These are phyloP conservation scores for Trametes coccinea DNA, from an alignment of 768 basidiomycete genomes.

Conservation along the genomic window DNA sequence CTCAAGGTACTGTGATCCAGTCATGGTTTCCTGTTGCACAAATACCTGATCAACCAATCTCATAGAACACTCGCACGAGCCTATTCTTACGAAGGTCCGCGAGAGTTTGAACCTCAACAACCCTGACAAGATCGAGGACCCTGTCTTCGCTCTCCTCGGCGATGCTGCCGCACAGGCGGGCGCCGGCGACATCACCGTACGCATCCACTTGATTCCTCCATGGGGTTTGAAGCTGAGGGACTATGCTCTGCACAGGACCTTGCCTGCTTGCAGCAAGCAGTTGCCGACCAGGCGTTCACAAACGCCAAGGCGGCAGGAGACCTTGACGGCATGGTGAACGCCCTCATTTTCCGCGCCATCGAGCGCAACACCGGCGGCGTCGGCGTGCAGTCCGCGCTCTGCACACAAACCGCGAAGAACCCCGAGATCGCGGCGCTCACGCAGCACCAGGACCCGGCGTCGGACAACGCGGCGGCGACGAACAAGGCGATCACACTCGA, in stretches of 20 bases:
- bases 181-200: conserved; percentile 53
- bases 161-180: conserved; percentile 61
- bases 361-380: conserved; percentile 65
- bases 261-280: conserved; percentile 65
- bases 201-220: conserved; percentile 16
- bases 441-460: conserved; percentile 69
- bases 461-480: conserved; percentile 50
- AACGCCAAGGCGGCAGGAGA: conserved; percentile 67
- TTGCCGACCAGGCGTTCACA: conserved; percentile 69
- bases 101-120: conserved; percentile 54
- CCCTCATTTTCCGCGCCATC: conserved; percentile 62
- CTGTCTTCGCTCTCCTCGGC: conserved; percentile 64
- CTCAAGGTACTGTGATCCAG: conserved; percentile 55
- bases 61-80: conserved; percentile 66
- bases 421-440: conserved; percentile 65
- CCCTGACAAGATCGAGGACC: conserved; percentile 57
- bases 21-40: no score
- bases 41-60: background rate
- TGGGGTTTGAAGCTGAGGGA: background rate
- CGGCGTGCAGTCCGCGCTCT: conserved; percentile 47
- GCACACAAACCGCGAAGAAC: conserved; percentile 58
- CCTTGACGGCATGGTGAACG: conserved; percentile 54
- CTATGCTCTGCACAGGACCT: conserved; percentile 41
- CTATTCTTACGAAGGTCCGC: conserved; percentile 53
- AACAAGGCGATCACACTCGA: conserved; percentile 67